These are phyloP conservation scores for Sechiopsis laciniata DNA, from an alignment of 306 rosid species.

Conservation along the genomic window DNA sequence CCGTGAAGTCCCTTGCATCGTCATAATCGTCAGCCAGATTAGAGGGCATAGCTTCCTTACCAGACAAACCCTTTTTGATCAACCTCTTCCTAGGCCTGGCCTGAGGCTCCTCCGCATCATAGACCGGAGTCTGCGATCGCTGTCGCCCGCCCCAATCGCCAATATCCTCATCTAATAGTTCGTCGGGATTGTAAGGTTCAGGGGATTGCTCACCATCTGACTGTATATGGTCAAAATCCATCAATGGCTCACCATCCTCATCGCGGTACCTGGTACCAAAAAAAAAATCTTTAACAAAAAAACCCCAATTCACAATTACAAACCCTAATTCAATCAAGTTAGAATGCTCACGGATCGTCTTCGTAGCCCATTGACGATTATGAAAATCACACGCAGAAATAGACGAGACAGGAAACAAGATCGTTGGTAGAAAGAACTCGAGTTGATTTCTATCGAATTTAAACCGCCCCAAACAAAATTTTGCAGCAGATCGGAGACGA, in stretches of 20 bases:
- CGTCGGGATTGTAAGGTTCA: slow-evolving; percentile 40
- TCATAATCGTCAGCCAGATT: slow-evolving; percentile 47
- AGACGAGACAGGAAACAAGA: too few species aligned
- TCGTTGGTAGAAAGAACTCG: background rate
- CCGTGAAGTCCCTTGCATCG: slow-evolving; percentile 26
- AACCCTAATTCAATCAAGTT: slow-evolving; percentile 22
- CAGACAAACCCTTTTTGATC: slow-evolving; percentile 56
- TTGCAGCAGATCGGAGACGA: slow-evolving; percentile 14
- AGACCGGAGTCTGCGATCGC: slow-evolving; percentile 74
- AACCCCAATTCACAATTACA: slow-evolving; percentile 24
- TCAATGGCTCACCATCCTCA: slow-evolving; percentile 91
- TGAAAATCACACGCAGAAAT: background rate
- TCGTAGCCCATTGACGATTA: slow-evolving; percentile 54
- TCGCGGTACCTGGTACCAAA: slow-evolving; percentile 69
- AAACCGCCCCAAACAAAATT: slow-evolving; percentile 5
- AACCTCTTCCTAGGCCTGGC: slow-evolving; percentile 83
- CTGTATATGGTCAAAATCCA: slow-evolving; percentile 70
- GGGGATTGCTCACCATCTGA: slow-evolving; percentile 73
- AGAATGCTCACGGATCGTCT: slow-evolving; percentile 55
- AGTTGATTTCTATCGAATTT: slow-evolving; percentile 3
- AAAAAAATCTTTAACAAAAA: background rate
- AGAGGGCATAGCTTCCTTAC: slow-evolving; percentile 39
- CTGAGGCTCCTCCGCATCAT: slow-evolving; percentile 45
- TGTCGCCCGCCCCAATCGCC: slow-evolving; percentile 54
- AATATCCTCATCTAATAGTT: slow-evolving; percentile 38